phyloP scores from a whole-genome alignment of 2,329 filamentous ascomycete species.

The Trichoderma sp. region DNA sequence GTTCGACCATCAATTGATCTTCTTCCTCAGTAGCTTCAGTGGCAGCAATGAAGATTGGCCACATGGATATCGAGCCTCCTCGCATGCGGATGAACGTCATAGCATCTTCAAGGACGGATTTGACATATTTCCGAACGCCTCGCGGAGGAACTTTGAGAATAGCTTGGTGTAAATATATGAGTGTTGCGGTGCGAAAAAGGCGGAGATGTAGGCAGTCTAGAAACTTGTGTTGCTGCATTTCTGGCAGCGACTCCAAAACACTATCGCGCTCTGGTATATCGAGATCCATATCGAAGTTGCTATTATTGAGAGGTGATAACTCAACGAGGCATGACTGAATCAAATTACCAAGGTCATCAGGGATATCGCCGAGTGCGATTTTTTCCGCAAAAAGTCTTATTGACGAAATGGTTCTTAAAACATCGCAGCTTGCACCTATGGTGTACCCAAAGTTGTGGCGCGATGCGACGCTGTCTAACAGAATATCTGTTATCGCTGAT shows the following conservation, averaged over 20 bases:
- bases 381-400: constrained; percentile 1
- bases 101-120: background rate
- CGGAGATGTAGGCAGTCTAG: constrained; percentile 1
- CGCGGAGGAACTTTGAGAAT: background rate
- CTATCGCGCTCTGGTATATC: background rate
- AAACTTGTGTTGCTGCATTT: background rate
- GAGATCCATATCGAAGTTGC: background rate
- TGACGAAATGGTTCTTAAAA: constrained; percentile 2
- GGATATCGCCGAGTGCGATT: background rate
- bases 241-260: background rate
- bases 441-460: constrained; percentile 8
- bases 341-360: background rate
- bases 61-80: constrained; percentile 6
- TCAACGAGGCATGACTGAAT: background rate
- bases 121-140: background rate
- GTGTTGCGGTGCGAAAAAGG: background rate
- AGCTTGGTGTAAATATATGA: constrained; percentile 7
- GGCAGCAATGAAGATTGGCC: constrained; percentile 11
- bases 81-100: constrained; percentile 1
- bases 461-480: background rate
- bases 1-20: constrained; percentile 4
- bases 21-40: background rate
- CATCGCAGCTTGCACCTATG: constrained; percentile 3
- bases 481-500: background rate
- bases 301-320: background rate